Evolutionary conservation across 306 rosid genomes (phyloP).

Genomic region (Begonia loranthoides): DNA sequence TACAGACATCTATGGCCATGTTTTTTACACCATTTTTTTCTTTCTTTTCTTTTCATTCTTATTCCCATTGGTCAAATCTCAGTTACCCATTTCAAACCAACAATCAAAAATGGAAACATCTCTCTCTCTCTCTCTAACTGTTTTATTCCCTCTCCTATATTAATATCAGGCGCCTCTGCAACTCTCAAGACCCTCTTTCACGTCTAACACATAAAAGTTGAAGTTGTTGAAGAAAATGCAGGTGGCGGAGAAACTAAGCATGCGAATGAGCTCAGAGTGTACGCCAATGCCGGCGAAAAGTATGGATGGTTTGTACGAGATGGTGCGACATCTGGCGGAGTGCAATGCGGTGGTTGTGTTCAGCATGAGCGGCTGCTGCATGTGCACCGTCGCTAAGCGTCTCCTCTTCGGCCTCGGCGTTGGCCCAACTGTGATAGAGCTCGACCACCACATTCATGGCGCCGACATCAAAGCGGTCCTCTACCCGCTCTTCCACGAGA

Average conservation of each 20-base stretch:
- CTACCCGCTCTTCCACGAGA: slow-evolving; percentile 13
- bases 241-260: slow-evolving; percentile 20
- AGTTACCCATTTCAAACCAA: too few species aligned
- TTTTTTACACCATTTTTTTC: too few species aligned
- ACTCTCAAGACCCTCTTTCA: too few species aligned
- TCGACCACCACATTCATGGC: slow-evolving; percentile 40
- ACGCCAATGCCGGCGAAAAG: not conserved
- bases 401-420: slow-evolving; percentile 78
- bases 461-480: slow-evolving; percentile 36
- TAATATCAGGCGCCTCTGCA: too few species aligned
- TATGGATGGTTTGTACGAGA: slow-evolving; percentile 20
- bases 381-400: slow-evolving; percentile 72
- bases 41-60: too few species aligned
- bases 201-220: too few species aligned
- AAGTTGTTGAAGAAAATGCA: slow-evolving; percentile 14
- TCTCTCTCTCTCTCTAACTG: too few species aligned
- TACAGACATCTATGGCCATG: too few species aligned
- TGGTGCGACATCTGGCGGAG: slow-evolving; percentile 32
- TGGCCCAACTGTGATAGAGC: slow-evolving; percentile 62
- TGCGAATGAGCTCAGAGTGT: not conserved
- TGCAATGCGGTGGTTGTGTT: slow-evolving; percentile 68
- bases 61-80: too few species aligned
- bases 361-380: slow-evolving; percentile 61
- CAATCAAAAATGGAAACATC: too few species aligned
- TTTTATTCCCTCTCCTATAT: too few species aligned